These are phyloP conservation scores for Hevea brasiliensis DNA, from an alignment of 345 rosid species.

Conservation along the genomic window DNA sequence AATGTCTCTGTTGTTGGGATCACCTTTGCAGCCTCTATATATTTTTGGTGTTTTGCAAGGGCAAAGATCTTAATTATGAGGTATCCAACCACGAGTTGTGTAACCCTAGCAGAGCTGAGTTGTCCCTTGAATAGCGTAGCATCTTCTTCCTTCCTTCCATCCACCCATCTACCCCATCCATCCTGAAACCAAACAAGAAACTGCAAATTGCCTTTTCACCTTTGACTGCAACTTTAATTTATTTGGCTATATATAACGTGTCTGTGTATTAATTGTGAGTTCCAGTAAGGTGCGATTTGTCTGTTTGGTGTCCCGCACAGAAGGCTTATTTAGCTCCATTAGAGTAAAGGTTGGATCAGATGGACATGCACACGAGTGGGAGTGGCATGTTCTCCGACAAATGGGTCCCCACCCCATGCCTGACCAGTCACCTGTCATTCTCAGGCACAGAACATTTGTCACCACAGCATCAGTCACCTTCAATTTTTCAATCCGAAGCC, in stretches of 20 bases:
- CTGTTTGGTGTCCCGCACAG: constrained; percentile 18
- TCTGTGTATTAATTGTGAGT: constrained; percentile 20
- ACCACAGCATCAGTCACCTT: no score
- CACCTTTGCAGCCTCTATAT: neutral
- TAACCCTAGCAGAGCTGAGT: neutral
- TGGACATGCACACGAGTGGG: constrained; percentile 42
- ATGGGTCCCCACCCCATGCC: constrained; percentile 32
- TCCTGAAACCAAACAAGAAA: neutral
- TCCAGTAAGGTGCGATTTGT: constrained; percentile 23
- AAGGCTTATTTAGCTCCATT: neutral
- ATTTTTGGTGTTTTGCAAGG: no score
- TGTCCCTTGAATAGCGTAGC: constrained; percentile 2
- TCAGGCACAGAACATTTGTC: no score
- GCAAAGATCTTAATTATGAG: no score
- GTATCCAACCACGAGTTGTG: no score
- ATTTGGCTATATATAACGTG: neutral
- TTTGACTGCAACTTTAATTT: neutral
- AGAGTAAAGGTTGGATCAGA: constrained; percentile 7
- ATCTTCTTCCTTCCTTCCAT: neutral
- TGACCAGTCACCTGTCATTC: no score
- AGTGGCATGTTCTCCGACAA: constrained; percentile 23
- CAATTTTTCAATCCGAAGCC: no score
- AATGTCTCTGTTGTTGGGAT: neutral
- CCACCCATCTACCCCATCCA: neutral
- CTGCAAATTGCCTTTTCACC: neutral